Evolutionary conservation across 2,329 filamentous ascomycete species (phyloP).

Genomic region (Fusarium oxysporum): DNA sequence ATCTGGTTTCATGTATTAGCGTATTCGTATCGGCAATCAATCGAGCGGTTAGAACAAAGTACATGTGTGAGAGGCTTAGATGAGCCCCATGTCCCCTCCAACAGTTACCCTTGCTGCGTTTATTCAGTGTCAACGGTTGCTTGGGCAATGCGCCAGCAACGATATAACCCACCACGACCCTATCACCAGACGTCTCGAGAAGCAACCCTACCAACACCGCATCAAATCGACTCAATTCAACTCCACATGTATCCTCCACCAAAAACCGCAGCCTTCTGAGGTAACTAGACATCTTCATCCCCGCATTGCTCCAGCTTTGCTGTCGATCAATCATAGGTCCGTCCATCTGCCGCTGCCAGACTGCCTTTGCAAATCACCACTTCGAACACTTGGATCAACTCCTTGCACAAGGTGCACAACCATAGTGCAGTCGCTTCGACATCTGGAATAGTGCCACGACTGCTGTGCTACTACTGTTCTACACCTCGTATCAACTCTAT

Average conservation of each 20-base stretch:
- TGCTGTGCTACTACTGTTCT: not conserved
- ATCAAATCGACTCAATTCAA: constrained; percentile 17
- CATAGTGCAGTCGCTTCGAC: not conserved
- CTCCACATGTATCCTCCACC: constrained; percentile 36
- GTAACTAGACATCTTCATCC: constrained; percentile 34
- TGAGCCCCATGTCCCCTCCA: constrained; percentile 23
- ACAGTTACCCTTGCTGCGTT: constrained; percentile 26
- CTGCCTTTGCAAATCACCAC: constrained; percentile 2
- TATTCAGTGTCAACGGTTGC: constrained; percentile 34
- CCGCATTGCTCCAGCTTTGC: constrained; percentile 23
- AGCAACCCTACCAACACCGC: not conserved
- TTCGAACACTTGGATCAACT: not conserved
- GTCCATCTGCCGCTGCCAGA: not conserved
- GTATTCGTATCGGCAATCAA: constrained; percentile 5
- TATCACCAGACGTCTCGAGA: constrained; percentile 19
- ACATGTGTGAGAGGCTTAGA: not conserved
- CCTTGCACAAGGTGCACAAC: not conserved
- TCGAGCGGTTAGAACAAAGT: not conserved
- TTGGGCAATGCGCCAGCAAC: constrained; percentile 42
- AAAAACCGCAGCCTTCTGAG: constrained; percentile 28
- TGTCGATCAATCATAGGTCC: constrained; percentile 25
- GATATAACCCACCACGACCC: constrained; percentile 21
- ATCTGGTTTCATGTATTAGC: not conserved
- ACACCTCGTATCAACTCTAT: not conserved
- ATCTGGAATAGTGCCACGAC: not conserved